Conservation (phyloP, 768 basidiomycete genomes). For the Brasilioporus rufonigricans region DNA sequence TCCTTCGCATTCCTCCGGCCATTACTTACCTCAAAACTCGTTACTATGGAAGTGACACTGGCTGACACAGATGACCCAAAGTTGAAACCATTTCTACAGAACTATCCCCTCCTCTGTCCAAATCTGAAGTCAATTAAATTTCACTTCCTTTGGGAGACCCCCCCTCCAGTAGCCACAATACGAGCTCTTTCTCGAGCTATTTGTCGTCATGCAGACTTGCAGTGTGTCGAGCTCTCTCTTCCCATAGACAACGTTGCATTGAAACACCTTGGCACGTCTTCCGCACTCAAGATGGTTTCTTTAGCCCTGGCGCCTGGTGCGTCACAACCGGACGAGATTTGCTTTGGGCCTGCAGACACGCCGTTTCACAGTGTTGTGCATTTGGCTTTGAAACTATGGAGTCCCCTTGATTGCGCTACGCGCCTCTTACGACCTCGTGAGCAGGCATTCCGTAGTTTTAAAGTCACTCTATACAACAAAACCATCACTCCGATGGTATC, state of each 20-base stretch:
- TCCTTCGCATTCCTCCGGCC: neutral
- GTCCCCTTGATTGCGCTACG: neutral
- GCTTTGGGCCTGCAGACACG: neutral
- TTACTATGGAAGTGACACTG: neutral
- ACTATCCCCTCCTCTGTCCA: neutral
- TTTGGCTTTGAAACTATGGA: neutral
- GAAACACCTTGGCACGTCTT: neutral
- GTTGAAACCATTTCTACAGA: neutral
- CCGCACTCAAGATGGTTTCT: neutral
- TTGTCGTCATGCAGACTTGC: neutral
- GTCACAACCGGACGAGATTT: neutral
- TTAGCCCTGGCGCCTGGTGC: neutral
- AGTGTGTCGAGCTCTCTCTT: neutral
- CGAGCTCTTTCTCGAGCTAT: neutral
- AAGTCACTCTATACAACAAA: neutral
- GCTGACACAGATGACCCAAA: accelerated
- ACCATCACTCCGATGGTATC: neutral
- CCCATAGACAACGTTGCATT: neutral
- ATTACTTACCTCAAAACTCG: neutral
- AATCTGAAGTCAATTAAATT: slow-evolving; percentile 2
- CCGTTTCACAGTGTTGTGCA: neutral
- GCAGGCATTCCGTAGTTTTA: neutral
- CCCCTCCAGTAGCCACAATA: neutral
- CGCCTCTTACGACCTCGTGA: neutral
- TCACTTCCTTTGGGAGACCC: neutral